Evolutionary conservation across 1,284 basidiomycete genomes (phyloP).

Genomic region (Moniliella sp.): DNA sequence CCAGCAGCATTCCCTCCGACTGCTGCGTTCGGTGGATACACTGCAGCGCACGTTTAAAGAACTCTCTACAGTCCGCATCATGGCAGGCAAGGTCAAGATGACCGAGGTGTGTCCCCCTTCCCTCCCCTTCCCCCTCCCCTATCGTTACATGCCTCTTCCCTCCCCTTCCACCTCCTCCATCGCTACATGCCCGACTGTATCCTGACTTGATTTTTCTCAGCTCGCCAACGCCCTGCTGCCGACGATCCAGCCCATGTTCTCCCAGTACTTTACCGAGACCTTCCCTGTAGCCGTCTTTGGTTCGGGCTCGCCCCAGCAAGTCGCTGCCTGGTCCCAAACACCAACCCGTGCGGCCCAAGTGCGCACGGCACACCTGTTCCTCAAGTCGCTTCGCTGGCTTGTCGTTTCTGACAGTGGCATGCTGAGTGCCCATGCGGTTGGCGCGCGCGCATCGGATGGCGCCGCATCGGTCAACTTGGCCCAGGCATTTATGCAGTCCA

Average conservation of each 20-base stretch:
- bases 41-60: slow-evolving; percentile 23
- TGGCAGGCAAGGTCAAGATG: slow-evolving; percentile 30
- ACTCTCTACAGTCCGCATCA: slow-evolving; percentile 19
- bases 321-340: slow-evolving; percentile 14
- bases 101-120: slow-evolving; percentile 16
- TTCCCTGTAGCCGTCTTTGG: slow-evolving; percentile 4
- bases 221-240: slow-evolving; percentile 12
- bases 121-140: not conserved
- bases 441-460: slow-evolving; percentile 3
- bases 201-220: not conserved
- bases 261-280: slow-evolving; percentile 20
- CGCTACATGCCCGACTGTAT: no score
- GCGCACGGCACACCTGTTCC: slow-evolving; percentile 22
- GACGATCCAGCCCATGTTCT: slow-evolving; percentile 18
- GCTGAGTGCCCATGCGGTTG: slow-evolving; percentile 9
- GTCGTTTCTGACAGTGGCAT: slow-evolving; percentile 23
- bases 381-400: slow-evolving; percentile 19
- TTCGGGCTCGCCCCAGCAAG: slow-evolving; percentile 2
- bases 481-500: slow-evolving; percentile 20
- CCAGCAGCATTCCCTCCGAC: slow-evolving; percentile 4
- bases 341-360: slow-evolving; percentile 13
- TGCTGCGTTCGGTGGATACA: slow-evolving; percentile 20
- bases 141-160: not conserved
- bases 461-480: slow-evolving; percentile 14
- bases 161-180: no score